Conservation (phyloP, 2,329 filamentous ascomycete genomes). For the Diaporthe batatas region DNA sequence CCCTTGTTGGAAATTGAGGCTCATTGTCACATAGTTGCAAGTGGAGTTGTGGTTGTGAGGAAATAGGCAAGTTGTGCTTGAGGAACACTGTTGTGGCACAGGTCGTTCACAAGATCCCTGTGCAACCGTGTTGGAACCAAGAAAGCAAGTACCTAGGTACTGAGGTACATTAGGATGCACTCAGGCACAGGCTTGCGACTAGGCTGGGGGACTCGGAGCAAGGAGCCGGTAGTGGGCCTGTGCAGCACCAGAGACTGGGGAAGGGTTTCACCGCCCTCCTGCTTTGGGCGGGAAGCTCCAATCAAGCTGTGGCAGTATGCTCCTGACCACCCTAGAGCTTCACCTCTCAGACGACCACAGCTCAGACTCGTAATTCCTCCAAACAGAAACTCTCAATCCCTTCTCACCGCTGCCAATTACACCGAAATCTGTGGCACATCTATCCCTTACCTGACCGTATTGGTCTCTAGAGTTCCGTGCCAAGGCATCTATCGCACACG, state of each 20-base stretch:
- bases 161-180: no score
- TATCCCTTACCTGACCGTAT: neutral
- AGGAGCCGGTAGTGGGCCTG: neutral
- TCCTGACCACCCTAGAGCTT: conserved; percentile 20
- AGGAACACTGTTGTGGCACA: neutral
- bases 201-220: neutral
- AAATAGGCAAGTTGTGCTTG: neutral
- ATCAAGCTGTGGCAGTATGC: conserved; percentile 19
- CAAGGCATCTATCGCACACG: neutral
- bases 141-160: neutral
- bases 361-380: neutral
- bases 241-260: neutral
- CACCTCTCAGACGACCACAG: neutral
- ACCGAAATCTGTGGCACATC: neutral
- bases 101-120: neutral
- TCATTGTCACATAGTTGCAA: neutral
- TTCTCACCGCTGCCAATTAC: neutral
- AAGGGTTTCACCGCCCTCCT: conserved; percentile 10
- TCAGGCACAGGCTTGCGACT: neutral
- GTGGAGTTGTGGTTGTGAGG: neutral
- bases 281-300: conserved; percentile 1
- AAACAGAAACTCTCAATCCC: neutral
- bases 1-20: neutral
- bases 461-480: neutral
- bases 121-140: neutral